A percentile compares a stretch with the other conserved stretches of the same genome.
Evolutionary conservation across 163 green algal genomes (phyloP).

Genomic region (Volvox carteri): DNA sequence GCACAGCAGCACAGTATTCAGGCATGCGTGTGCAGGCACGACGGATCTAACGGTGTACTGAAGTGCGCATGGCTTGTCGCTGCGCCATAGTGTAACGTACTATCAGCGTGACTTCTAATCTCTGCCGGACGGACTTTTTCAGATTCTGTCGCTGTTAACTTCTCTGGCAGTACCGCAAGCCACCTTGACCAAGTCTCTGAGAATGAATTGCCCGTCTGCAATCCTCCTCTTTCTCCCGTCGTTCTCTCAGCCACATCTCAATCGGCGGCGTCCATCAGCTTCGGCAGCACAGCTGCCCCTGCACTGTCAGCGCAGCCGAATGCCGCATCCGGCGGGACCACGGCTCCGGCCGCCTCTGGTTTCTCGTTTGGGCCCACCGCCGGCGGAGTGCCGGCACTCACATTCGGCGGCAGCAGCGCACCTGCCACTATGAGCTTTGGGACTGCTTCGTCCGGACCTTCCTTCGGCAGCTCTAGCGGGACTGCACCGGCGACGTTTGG

Average conservation of each 20-base stretch:
- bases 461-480: constrained; percentile 16
- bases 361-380: constrained; percentile 9
- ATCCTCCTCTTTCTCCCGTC: too few relatives aligned
- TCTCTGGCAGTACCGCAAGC: too few relatives aligned
- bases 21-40: too few relatives aligned
- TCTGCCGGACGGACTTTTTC: too few relatives aligned
- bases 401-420: constrained; percentile 1
- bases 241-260: neutral
- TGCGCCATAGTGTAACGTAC: too few relatives aligned
- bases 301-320: neutral
- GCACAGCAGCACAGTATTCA: neutral
- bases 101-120: too few relatives aligned
- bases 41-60: too few relatives aligned
- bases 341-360: neutral
- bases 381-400: neutral
- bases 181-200: too few relatives aligned
- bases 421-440: neutral
- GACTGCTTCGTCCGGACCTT: neutral
- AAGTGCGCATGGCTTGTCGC: too few relatives aligned
- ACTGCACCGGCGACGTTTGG: constrained; percentile 19
- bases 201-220: too few relatives aligned
- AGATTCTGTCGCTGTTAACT: too few relatives aligned
- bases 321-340: neutral
- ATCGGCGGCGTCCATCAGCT: neutral
- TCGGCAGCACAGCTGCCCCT: neutral